Evolutionary conservation across 352 stramenopile species (phyloP).

Genomic region (Lagenidium sp.): DNA sequence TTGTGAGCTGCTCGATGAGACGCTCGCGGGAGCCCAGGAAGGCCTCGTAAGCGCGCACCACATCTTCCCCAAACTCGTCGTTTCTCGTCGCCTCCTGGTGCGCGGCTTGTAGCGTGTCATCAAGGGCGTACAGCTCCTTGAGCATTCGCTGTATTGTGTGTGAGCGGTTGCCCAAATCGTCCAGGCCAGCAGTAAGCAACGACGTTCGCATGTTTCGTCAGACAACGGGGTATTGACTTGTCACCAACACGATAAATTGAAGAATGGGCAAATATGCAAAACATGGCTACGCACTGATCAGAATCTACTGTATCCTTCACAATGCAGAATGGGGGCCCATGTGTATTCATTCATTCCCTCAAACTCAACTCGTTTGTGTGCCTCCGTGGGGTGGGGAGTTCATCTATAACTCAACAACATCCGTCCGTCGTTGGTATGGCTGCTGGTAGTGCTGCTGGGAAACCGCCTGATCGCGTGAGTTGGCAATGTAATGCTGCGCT

Average conservation of each 20-base stretch:
- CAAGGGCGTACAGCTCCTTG: conserved; percentile 13
- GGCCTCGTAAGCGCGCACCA: conserved; percentile 18
- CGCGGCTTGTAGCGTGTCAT: conserved; percentile 19
- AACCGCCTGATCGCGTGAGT: not conserved
- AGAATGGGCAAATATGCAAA: no score
- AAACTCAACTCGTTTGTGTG: no score
- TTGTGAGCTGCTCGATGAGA: conserved; percentile 16
- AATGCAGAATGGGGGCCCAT: no score
- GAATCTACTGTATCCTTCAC: no score
- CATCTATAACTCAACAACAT: conserved; percentile 17
- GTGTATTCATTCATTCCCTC: no score
- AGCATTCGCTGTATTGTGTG: conserved; percentile 4
- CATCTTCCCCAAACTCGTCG: conserved; percentile 21
- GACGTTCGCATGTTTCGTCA: not conserved
- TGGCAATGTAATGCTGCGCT: conserved; percentile 19
- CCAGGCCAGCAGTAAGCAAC: conserved; percentile 2
- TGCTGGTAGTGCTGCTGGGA: not conserved
- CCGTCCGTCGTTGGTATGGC: no score
- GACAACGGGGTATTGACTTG: no score
- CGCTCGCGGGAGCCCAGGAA: conserved; percentile 17
- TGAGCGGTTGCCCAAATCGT: conserved; percentile 3
- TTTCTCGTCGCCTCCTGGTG: conserved; percentile 19
- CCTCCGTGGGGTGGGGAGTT: no score
- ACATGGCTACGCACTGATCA: no score
- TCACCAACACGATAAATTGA: no score